Evolutionary conservation across 2,329 filamentous ascomycete species (phyloP).

Genomic region (Lomentospora prolificans): DNA sequence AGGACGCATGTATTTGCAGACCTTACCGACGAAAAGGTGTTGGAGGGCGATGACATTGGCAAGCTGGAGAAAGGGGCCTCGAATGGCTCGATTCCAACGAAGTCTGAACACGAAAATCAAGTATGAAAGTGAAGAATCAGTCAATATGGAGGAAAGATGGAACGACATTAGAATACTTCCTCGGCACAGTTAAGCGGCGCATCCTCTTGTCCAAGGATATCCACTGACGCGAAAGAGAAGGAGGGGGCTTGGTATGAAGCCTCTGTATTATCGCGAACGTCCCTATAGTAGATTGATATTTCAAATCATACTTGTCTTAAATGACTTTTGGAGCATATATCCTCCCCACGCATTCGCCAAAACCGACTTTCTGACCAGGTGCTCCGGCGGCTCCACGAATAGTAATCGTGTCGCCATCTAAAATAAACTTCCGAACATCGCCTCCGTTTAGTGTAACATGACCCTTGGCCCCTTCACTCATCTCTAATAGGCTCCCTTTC

Average conservation of each 20-base stretch:
- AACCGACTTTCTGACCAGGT: slow-evolving; percentile 28
- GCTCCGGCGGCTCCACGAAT: slow-evolving; percentile 26
- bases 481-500: slow-evolving; percentile 34
- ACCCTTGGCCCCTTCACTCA: slow-evolving; percentile 33
- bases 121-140: too few relatives aligned
- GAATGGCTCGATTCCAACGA: background rate
- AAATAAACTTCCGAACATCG: slow-evolving; percentile 31
- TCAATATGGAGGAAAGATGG: too few relatives aligned
- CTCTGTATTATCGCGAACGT: too few relatives aligned
- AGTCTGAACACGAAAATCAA: background rate
- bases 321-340: slow-evolving; percentile 22
- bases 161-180: too few relatives aligned
- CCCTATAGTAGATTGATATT: too few relatives aligned
- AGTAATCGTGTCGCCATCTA: slow-evolving; percentile 34
- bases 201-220: too few relatives aligned
- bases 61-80: background rate
- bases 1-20: slow-evolving; percentile 15
- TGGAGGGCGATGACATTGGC: background rate
- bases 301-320: too few relatives aligned
- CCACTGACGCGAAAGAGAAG: too few relatives aligned
- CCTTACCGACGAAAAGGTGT: background rate
- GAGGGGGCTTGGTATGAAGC: too few relatives aligned
- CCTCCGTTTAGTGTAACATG: slow-evolving; percentile 29
- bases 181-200: too few relatives aligned
- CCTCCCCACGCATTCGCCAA: slow-evolving; percentile 31